Evolutionary conservation across 1,139 yeast genomes (phyloP), one percentile per base, ranked within the genome.

Genomic region (Wickerhamomyces sp.): DNA sequence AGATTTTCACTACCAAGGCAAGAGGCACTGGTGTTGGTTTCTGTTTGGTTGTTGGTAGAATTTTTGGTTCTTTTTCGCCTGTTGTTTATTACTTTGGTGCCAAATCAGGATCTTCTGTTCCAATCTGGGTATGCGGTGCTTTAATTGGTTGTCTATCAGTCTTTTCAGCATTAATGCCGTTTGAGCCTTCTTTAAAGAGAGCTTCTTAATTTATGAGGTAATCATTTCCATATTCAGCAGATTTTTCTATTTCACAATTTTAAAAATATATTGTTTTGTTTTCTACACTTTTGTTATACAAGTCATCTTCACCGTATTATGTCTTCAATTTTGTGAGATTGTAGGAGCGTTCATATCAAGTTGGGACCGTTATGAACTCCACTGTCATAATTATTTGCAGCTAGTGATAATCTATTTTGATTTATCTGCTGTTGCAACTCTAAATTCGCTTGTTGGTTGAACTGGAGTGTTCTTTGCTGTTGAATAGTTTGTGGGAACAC

Each of bases 401-500:
- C 18, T 12, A 15, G n/a, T 6, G 32, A 36, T 7, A 4, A 5
- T 12, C 20, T n/a, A 36, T 37, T 42, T 37, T 29, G 38, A 15
- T 36, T 34, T 36, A 41, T 43, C 15, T 46, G 48, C 28, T 48
- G 48, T 35, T 46, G 47, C 18, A 60, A 35, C 24, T 57, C 55
- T 18, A 33, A 28, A 9, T 41, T 46, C 3, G 65, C 64, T 34
- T 58, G 49, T 33, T 51, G 52, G 31, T 50, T 54, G 33, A 46
- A 53, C 36, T 50, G 59, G 28, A 54, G 55, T 4, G 54, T 60
- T 25, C 54, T 56, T 40, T 55, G 60, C 28, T 60, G 62, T 36
- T 55, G 60, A 27, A 58, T 77, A 8, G 86, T 80, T 47, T 77
- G 76, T 0, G 86, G 86, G 52, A 81, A 81, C 1, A 80, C 83